Conservation (phyloP, 495 filamentous ascomycete genomes). For the Pyrenula massariospora region DNA sequence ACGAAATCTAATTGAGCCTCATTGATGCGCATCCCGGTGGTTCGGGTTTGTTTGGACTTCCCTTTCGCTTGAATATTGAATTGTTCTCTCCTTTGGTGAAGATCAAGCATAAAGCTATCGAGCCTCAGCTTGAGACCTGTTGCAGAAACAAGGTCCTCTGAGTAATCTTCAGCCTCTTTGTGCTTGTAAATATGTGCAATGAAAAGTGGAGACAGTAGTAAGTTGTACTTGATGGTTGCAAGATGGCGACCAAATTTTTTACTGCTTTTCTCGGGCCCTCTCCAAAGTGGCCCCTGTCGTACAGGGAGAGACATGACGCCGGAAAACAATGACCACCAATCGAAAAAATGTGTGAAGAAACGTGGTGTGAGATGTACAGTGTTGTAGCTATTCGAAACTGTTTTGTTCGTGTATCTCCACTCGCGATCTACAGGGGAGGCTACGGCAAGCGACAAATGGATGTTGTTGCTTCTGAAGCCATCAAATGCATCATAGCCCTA, state of each 20-base stretch:
- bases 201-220: conserved; percentile 84
- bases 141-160: conserved; percentile 69
- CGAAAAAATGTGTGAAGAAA: conserved; percentile 97
- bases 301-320: conserved; percentile 91
- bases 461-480: conserved; percentile 89
- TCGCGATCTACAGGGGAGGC: conserved; percentile 69
- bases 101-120: conserved; percentile 90
- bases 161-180: conserved; percentile 82
- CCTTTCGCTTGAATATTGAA: conserved; percentile 69
- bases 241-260: conserved; percentile 97
- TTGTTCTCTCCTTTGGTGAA: conserved; percentile 89
- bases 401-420: conserved; percentile 62
- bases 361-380: conserved; percentile 84
- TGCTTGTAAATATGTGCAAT: conserved; percentile 97
- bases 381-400: conserved; percentile 81
- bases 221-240: conserved; percentile 93
- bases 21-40: conserved; percentile 91
- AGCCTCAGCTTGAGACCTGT: conserved; percentile 90
- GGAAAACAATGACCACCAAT: conserved; percentile 95
- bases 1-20: conserved; percentile 85
- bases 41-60: conserved; percentile 56
- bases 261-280: conserved; percentile 83
- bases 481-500: conserved; percentile 79
- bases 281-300: conserved; percentile 82
- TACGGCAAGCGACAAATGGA: conserved; percentile 86